These are phyloP conservation scores for Aspergillus spinulosporus DNA, from an alignment of 2,329 filamentous ascomycete genomes.

Conservation along the genomic window DNA sequence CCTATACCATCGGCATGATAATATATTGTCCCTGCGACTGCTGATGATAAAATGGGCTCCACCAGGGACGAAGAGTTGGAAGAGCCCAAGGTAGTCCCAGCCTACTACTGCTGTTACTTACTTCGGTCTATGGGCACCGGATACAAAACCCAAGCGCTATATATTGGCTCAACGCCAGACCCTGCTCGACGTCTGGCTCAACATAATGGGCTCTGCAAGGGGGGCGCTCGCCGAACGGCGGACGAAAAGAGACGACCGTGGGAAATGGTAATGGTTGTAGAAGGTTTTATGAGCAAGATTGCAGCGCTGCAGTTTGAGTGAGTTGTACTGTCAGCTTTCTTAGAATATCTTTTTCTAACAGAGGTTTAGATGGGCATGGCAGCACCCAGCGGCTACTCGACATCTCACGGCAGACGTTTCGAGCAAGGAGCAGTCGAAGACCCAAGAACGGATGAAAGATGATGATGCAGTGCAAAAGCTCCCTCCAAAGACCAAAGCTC, in stretches of 20 bases:
- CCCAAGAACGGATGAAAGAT: not conserved
- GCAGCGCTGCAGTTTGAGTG: constrained; percentile 78
- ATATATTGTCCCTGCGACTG: not conserved
- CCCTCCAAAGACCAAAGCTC: constrained; percentile 33
- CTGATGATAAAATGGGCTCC: not conserved
- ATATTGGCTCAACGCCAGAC: constrained; percentile 90
- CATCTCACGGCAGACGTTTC: constrained; percentile 67
- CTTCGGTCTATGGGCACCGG: constrained; percentile 67
- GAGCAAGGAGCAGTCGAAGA: constrained; percentile 34
- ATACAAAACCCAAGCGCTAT: constrained; percentile 67
- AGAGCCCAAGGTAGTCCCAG: constrained; percentile 67
- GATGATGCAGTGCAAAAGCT: not conserved
- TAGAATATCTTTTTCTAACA: not conserved
- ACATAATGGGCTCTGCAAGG: constrained; percentile 82
- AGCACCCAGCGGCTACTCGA: constrained; percentile 76
- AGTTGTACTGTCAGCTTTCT: not conserved
- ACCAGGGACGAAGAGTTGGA: constrained; percentile 13
- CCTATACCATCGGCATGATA: not conserved
- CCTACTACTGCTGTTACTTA: constrained; percentile 91
- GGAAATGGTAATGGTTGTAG: constrained; percentile 85
- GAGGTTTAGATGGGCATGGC: constrained; percentile 76
- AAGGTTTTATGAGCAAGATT: constrained; percentile 82
- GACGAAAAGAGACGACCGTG: constrained; percentile 72
- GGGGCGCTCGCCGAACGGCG: constrained; percentile 77
- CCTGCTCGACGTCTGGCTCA: constrained; percentile 81